Percentiles rank a stretch among this genome's conserved stretches.
Evolutionary conservation across 495 filamentous ascomycete genomes (phyloP).

Genomic region (Articulospora tetracladia): DNA sequence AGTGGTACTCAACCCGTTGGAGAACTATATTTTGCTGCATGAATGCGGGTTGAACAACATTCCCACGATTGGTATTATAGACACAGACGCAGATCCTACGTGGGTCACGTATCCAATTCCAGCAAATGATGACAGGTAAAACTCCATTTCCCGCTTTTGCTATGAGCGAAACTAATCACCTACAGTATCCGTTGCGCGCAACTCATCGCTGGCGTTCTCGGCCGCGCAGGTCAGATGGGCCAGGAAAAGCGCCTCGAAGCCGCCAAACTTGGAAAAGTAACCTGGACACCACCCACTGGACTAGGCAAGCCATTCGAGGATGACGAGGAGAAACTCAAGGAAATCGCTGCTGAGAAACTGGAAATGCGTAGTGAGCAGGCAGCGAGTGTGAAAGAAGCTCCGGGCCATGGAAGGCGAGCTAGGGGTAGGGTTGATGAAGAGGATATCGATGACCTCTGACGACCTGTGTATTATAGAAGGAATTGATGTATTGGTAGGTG

Average conservation of each 20-base stretch:
- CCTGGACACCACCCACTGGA: constrained; percentile 19
- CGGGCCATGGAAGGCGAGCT: neutral
- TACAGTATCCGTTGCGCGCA: constrained; percentile 65
- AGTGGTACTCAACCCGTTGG: constrained; percentile 84
- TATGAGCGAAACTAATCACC: neutral
- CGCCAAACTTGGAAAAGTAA: constrained; percentile 46
- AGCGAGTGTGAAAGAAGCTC: neutral
- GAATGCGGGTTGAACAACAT: constrained; percentile 86
- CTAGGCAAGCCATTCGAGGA: constrained; percentile 11
- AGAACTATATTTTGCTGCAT: constrained; percentile 86
- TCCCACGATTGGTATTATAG: constrained; percentile 90
- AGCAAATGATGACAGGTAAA: constrained; percentile 88
- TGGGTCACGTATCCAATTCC: constrained; percentile 97
- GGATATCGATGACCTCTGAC: neutral
- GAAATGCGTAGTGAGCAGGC: neutral
- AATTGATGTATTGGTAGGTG: neutral
- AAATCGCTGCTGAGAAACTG: neutral
- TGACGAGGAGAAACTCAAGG: neutral
- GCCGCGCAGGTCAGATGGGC: constrained; percentile 77
- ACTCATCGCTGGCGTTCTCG: constrained; percentile 82
- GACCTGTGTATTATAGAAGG: neutral
- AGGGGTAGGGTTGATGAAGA: neutral
- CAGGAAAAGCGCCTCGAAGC: constrained; percentile 57
- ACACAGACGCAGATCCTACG: constrained; percentile 89
- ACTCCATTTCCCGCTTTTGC: constrained; percentile 4